phyloP scores from a whole-genome alignment of 257 asterid genomes.

The Solanum chiquidenum region DNA sequence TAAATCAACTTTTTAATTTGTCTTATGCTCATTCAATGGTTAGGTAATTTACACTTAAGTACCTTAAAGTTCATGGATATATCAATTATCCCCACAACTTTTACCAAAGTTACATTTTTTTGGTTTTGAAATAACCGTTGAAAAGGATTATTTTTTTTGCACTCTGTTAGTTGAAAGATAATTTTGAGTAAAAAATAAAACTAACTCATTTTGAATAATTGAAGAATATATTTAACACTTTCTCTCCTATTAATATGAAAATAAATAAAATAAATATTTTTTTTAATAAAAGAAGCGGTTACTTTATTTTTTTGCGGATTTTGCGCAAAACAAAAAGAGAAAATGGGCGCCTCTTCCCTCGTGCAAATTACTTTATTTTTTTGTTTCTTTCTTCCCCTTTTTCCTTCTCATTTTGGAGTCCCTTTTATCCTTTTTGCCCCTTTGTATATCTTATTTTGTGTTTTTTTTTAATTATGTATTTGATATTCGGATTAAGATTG shows the following conservation, averaged over 20 bases:
- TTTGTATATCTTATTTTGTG: background rate
- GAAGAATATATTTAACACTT: background rate
- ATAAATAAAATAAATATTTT: background rate
- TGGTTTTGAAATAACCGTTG: background rate
- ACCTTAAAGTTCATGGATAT: background rate
- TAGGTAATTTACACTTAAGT: background rate
- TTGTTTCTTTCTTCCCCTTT: background rate
- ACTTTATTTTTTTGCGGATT: background rate
- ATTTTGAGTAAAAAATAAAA: background rate
- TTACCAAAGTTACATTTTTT: background rate
- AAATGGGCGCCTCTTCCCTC: background rate
- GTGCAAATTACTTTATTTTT: background rate
- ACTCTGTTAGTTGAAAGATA: background rate
- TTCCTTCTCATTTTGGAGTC: background rate
- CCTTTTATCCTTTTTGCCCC: background rate
- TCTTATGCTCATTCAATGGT: background rate
- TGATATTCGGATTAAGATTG: too few species aligned
- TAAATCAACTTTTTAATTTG: background rate
- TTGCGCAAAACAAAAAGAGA: background rate
- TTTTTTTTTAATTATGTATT: background rate
- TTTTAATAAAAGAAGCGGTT: background rate
- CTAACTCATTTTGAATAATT: background rate
- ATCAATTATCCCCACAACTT: background rate
- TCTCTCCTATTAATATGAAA: background rate
- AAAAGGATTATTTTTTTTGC: background rate